Evolutionary conservation across 306 rosid genomes (phyloP), one percentile per base, ranked within the genome.

Genomic region (Delonix regia): DNA sequence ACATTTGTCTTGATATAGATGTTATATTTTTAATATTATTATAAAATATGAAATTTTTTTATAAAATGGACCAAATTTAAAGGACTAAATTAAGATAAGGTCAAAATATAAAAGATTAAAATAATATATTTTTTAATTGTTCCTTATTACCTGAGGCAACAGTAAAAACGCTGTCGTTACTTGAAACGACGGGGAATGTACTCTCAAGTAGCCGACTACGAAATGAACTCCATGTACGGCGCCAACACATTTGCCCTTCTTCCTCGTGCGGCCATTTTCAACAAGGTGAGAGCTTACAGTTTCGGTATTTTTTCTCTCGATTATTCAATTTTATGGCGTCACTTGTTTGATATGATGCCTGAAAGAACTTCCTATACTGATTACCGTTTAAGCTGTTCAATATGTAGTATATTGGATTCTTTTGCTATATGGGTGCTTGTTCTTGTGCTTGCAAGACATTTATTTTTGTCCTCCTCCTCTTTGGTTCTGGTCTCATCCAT

Each of bases 301-400:
- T 27, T 60, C 41, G 4, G 14, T 15, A 13, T 21, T 6, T 60
- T 60, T 27, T 60, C 41, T n/a, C n/a, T n/a, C 41, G 6, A 28
- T 28, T 9, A 60, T 27, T 60, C 39, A 5, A 18, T 22, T 69
- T 15, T 56, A 56, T 33, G 13, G 9, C 56, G 2, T 53, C 25
- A 9, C 47, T 27, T 56, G 53, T 73, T 73, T 56, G 68, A 73
- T 56, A 9, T 39, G 41, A 74, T 15, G 41, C 78, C 30, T 27
- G 18, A 25, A 8, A 44, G 53, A 42, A 15, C 6, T 30, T 59
- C 18, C 0, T 9, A 7, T 56, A 9, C 5, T 22, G 63, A 12
- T 56, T 24, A 7, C 24, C 33, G 16, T 10, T 55, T 56, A 21
- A 56, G 15, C 13, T 22, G 12, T 22, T 12, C n/a, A 24, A 12